Base-by-base conservation (phyloP, 2,329 filamentous ascomycete genomes). In the Botryotinia calthae region DNA sequence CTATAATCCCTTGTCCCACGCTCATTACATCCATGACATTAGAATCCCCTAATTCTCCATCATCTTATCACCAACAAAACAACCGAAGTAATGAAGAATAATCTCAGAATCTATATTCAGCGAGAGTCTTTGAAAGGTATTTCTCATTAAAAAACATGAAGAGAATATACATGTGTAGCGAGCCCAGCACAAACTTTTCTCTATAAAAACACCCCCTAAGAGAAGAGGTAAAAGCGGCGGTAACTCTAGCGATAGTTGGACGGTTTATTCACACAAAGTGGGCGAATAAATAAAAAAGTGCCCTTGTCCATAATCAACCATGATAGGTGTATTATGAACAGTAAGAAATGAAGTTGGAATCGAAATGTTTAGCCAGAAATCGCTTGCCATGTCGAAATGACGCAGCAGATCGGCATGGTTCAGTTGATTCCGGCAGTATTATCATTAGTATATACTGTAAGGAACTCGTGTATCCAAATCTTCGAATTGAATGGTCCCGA, bases 231-330 rank as follows among this genome's bases (percentile, higher is more conserved):
- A 69, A 73, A 71, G 71, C 54, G 76, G 77, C 78, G 78, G 79
- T 79, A 74, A 79, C 78, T 79, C 78, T 77, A 80, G 77, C 78
- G 79, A 80, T 77, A 56, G 78, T 79, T 74, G 46, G 76, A 76
- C 76, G 72, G 75, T 71, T 75, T 74, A 74, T 70, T 73, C 72
- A 75, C 74, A 76, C 65, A 56, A 71, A 54, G 56, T 64, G 59
- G 69, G 44, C 69, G 59, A 65, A 65, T 42, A 61, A 70, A 73
- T 20, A 28, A 51, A 51, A 59, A 64, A 54, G n/a, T 70, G 58
- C 40, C 67, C 71, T 14, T 56, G 22, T 56, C 65, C 46, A 68
- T 46, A 40, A 40, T 58, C 14, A 56, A 64, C 68, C 42, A 51
- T 34, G 12, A 37, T 25, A 63, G 51, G 64, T 40, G 34, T 71